phyloP scores from a whole-genome alignment of 108 stramenopile species.

The Nitzschia sp. region DNA sequence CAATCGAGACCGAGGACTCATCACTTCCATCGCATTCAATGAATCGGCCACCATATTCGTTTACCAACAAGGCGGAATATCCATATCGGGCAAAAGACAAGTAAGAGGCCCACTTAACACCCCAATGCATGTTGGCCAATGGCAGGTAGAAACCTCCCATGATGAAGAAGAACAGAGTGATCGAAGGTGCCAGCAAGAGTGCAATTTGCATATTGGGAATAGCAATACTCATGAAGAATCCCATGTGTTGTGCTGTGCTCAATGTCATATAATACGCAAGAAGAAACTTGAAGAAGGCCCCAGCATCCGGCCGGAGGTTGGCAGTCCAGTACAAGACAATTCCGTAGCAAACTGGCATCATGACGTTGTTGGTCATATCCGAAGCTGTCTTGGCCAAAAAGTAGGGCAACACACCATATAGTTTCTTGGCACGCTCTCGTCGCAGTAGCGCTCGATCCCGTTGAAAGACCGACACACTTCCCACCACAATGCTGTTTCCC shows the following conservation, averaged over 20 bases:
- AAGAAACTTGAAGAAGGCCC: constrained; percentile 55
- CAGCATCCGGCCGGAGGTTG: constrained; percentile 42
- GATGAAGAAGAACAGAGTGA: constrained; percentile 72
- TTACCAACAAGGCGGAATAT: constrained; percentile 67
- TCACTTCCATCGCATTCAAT: constrained; percentile 54
- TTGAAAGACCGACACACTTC: constrained; percentile 55
- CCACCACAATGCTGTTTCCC: constrained; percentile 54
- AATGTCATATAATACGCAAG: constrained; percentile 64
- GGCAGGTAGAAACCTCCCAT: constrained; percentile 81
- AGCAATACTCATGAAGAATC: constrained; percentile 60
- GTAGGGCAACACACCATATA: constrained; percentile 77
- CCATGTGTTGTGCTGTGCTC: constrained; percentile 66
- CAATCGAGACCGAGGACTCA: constrained; percentile 32
- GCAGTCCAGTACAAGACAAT: constrained; percentile 64
- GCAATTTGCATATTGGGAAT: constrained; percentile 60
- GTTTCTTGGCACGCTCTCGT: constrained; percentile 78
- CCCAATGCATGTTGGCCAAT: constrained; percentile 41
- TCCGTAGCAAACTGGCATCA: constrained; percentile 59
- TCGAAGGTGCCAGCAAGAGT: constrained; percentile 59
- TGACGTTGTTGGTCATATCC: constrained; percentile 67
- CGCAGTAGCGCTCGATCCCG: constrained; percentile 61
- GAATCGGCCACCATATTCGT: constrained; percentile 59
- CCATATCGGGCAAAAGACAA: constrained; percentile 73
- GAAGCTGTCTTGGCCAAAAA: constrained; percentile 73
- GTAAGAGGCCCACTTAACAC: constrained; percentile 61